Conservation (phyloP, 2,329 filamentous ascomycete species). For the Bipolaris victoriae region DNA sequence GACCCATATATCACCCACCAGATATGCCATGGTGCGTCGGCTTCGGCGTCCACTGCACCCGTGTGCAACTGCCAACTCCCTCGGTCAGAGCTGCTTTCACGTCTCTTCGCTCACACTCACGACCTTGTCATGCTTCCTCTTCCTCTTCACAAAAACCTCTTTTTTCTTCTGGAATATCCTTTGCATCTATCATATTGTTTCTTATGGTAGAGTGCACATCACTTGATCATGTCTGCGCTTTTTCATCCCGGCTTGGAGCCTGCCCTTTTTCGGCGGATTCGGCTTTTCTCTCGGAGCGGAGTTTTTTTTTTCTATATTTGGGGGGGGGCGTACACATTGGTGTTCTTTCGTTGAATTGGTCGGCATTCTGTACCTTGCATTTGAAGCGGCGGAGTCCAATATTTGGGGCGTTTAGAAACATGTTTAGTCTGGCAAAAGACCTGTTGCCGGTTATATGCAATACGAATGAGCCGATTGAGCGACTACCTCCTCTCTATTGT, state of each 20-base stretch:
- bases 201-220: slow-evolving; percentile 19
- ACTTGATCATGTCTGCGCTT: slow-evolving; percentile 9
- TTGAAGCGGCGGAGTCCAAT: slow-evolving; percentile 18
- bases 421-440: slow-evolving; percentile 5
- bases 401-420: slow-evolving; percentile 9
- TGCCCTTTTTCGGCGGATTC: slow-evolving; percentile 2
- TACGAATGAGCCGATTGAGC: slow-evolving; percentile 4
- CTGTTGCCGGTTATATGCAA: slow-evolving; percentile 5
- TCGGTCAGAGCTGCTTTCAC: slow-evolving; percentile 6
- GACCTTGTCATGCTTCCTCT: slow-evolving; percentile 19
- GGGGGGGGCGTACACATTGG: slow-evolving; percentile 6
- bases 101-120: slow-evolving; percentile 11
- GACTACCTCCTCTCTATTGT: not conserved
- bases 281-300: slow-evolving; percentile 5
- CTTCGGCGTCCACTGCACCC: not conserved
- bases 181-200: slow-evolving; percentile 23
- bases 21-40: not conserved
- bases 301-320: not conserved
- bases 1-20: not conserved
- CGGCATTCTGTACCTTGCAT: slow-evolving; percentile 17
- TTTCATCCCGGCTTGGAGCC: slow-evolving; percentile 8
- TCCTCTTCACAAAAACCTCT: not conserved
- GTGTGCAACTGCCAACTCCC: not conserved
- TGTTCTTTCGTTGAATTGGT: not conserved
- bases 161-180: slow-evolving; percentile 21